Base-by-base conservation (phyloP, 2,329 filamentous ascomycete genomes). In the Fusarium sp. region DNA sequence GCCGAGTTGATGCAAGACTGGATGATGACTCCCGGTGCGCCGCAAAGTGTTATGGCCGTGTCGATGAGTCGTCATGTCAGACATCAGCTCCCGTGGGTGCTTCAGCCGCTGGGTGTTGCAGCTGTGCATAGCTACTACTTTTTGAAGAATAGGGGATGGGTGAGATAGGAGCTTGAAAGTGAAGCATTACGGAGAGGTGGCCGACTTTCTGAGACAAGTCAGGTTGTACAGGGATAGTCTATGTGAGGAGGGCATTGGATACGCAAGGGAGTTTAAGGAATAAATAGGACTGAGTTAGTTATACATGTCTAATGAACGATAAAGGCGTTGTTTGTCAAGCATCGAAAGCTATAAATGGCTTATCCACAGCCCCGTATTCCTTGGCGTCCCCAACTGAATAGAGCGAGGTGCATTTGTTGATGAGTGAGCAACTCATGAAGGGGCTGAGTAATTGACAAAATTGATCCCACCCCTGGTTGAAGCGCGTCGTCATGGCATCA, bases 1-100 rank as follows among this genome's bases (percentile, higher is more conserved):
- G 85, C 84, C 56, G 86, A 88, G 63, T 76, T 87, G 42, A 84
- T 85, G 75, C 79, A 81, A 33, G 80, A 84, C 42, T 87, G 85
- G 84, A 83, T 88, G 73, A 85, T 86, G 67, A 87, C 84, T 0
- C 80, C 83, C 5, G 84, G 83, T 3, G 83, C 84, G 11, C 87
- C 87, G 20, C 78, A 83, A 51, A 78, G 80, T 5, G 79, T 83
- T 17, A 84, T 89, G 62, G 82, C 85, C 27, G 80, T 72, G 29
- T 73, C 77, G 24, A 72, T 81, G 64, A 78, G 78, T 49, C 72
- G 80, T 40, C 80, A 83, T 46, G 77, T 80, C 27, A 80, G 75
- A 61, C 77, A 80, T 42, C 72, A 76, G 55, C 73, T 80, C 57
- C 80, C 81, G 36, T 75, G 67, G 73, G 58, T 76, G 29, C 58